Evolutionary conservation across 1,284 basidiomycete species (phyloP).

Genomic region (Ceratobasidium sp.): DNA sequence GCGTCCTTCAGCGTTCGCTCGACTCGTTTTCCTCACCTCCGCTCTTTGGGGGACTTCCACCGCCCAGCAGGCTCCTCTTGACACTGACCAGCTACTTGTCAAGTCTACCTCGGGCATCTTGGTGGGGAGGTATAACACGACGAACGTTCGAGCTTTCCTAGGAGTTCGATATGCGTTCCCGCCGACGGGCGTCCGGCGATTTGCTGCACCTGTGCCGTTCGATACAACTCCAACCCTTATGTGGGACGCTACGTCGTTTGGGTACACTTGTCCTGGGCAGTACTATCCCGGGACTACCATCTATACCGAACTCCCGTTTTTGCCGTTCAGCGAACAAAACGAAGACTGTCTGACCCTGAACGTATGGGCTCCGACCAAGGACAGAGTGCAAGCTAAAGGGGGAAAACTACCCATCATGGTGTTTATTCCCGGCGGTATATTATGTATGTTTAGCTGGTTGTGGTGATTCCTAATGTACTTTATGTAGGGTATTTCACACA

Average conservation of each 20-base stretch:
- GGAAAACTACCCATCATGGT: constrained; percentile 11
- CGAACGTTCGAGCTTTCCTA: constrained; percentile 6
- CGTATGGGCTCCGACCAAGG: constrained; percentile 7
- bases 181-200: neutral
- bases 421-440: constrained; percentile 8
- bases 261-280: too few species aligned
- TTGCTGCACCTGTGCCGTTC: constrained; percentile 8
- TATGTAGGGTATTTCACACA: constrained; percentile 5
- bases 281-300: neutral
- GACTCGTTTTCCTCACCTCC: neutral
- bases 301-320: neutral
- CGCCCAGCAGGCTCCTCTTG: neutral
- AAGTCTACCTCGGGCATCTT: neutral
- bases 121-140: neutral
- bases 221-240: neutral
- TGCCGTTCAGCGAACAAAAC: constrained; percentile 5
- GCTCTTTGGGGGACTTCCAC: neutral
- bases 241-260: neutral
- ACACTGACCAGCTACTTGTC: neutral
- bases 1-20: neutral
- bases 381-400: constrained; percentile 1
- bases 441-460: neutral
- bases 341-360: neutral
- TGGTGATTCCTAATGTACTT: neutral
- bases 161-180: constrained; percentile 1